Evolutionary conservation across 352 stramenopile genomes (phyloP).

Genomic region (Pythium brassicae): DNA sequence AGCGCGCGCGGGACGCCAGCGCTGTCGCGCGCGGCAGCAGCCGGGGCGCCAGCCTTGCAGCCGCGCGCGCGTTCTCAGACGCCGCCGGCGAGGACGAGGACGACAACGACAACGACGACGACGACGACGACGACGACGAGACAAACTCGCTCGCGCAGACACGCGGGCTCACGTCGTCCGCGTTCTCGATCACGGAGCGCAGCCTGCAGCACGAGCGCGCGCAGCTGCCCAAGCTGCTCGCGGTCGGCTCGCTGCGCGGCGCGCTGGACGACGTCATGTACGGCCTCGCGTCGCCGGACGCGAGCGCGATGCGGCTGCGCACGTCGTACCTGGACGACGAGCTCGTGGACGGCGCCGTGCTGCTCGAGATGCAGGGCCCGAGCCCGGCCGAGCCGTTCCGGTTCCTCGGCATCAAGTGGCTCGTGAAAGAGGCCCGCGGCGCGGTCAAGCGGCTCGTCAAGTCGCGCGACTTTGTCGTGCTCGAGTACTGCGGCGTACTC

Average conservation of each 20-base stretch:
- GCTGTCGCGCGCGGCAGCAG: slow-evolving; percentile 8
- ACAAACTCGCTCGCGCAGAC: slow-evolving; percentile 9
- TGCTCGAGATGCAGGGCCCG: slow-evolving; percentile 36
- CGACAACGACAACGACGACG: not conserved
- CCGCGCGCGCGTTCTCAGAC: no score
- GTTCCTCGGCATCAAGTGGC: slow-evolving; percentile 58
- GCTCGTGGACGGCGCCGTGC: slow-evolving; percentile 41
- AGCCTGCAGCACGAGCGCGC: slow-evolving; percentile 3
- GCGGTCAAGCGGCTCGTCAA: slow-evolving; percentile 28
- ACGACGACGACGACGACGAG: not conserved
- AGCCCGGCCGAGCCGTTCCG: slow-evolving; percentile 37
- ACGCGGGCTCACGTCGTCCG: slow-evolving; percentile 13
- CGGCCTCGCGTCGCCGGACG: slow-evolving; percentile 36
- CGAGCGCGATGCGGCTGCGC: slow-evolving; percentile 27
- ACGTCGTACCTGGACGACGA: slow-evolving; percentile 49
- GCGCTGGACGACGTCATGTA: slow-evolving; percentile 62
- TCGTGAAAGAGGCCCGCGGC: slow-evolving; percentile 37
- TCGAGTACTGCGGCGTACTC: slow-evolving; percentile 50
- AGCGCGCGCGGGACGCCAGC: slow-evolving; percentile 16
- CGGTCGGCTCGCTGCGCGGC: slow-evolving; percentile 31
- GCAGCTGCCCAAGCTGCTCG: slow-evolving; percentile 30
- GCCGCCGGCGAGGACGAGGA: no score
- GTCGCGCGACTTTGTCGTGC: slow-evolving; percentile 46
- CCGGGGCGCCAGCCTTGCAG: slow-evolving; percentile 1
- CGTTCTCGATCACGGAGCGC: slow-evolving; percentile 14